Evolutionary conservation across 768 basidiomycete species (phyloP).

Genomic region (Polyporus arcularius): DNA sequence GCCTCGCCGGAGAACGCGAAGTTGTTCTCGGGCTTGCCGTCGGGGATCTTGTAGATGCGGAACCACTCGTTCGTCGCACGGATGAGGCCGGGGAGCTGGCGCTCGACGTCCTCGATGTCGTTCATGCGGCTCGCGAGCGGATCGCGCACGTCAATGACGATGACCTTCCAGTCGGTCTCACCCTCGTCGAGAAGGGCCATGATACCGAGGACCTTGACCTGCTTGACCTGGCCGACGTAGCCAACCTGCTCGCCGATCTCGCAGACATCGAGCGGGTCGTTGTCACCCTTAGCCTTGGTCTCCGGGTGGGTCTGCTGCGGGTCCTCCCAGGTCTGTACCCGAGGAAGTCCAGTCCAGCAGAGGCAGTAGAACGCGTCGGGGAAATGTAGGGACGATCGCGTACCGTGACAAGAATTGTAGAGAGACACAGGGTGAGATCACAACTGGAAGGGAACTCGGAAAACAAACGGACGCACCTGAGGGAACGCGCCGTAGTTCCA

Average conservation of each 20-base stretch:
- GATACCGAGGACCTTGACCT: constrained; percentile 99
- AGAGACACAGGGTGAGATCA: not conserved
- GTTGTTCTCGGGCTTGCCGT: constrained; percentile 95
- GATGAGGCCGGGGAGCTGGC: constrained; percentile 95
- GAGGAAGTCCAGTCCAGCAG: not conserved
- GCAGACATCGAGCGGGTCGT: constrained; percentile 99
- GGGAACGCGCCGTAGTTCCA: constrained; percentile 99
- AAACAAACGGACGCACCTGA: constrained; percentile 55
- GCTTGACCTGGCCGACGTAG: constrained; percentile 96
- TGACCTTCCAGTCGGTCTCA: constrained; percentile 99
- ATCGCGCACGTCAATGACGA: constrained; percentile 95
- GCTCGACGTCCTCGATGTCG: constrained; percentile 98
- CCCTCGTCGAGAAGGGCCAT: constrained; percentile 99
- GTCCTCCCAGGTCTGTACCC: constrained; percentile 93
- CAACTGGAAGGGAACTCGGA: not conserved
- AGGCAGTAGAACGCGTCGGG: not conserved
- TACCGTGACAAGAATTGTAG: not conserved
- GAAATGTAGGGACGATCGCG: not conserved
- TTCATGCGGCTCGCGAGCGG: constrained; percentile 96
- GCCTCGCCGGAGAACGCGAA: constrained; percentile 99
- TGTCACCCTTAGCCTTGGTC: constrained; percentile 98
- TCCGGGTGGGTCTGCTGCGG: constrained; percentile 84
- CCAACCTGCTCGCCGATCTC: constrained; percentile 99
- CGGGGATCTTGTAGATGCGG: constrained; percentile 96
- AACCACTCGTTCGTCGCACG: constrained; percentile 99